Evolutionary conservation across 352 stramenopile genomes (phyloP), one percentile per base, ranked within the genome.

Genomic region (Elongisporangium anandrum): DNA sequence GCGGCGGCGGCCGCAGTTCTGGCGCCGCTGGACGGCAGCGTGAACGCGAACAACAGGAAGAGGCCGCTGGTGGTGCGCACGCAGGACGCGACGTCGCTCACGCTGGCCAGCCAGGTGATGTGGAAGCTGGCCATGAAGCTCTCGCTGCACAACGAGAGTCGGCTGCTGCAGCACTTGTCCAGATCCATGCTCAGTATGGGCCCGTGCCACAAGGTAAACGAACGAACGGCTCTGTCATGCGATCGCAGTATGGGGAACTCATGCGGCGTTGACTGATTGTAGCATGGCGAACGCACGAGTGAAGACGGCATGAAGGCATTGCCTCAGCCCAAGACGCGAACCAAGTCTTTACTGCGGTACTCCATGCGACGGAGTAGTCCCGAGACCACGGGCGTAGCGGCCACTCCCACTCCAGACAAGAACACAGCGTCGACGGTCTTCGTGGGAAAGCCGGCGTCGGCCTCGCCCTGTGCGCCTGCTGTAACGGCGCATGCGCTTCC

Each of bases 131-230:
- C 78, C 16, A 74, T 87, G 73, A 65, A 66, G 52, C 81, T 90
- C 74, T 90, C 80, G 19, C 74, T 78, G 20, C 75, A 80, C 64
- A 76, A 88, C 56, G 80, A 90, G 50, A 90, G 57, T 20, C 76
- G 78, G 5, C 47, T 90, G 9, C 56, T 90, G 16, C 80, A 90
- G 55, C 74, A 88, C 59, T 63, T 90, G 56, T 88, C 80, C n/a
- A 70, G 80, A 23, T 90, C 77, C 56, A 87, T 90, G 50, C 56
- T 87, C 39, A 73, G 59, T 29, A 76, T 79, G 38, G 71, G 73
- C 29, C 55, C 64, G 19, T 41, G 55, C 2, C 76, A 85, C 64
- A 87, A 87, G 74, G 80, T 89, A 57, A 53, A 17, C 34, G 34
- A 45, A 1, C 2, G 10, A 45, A 12, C 34, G 34, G 9, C 9